Percentiles rank a stretch among this genome's conserved stretches.
Conservation (phyloP, 1,284 basidiomycete species). For the Puccinia coronata region DNA sequence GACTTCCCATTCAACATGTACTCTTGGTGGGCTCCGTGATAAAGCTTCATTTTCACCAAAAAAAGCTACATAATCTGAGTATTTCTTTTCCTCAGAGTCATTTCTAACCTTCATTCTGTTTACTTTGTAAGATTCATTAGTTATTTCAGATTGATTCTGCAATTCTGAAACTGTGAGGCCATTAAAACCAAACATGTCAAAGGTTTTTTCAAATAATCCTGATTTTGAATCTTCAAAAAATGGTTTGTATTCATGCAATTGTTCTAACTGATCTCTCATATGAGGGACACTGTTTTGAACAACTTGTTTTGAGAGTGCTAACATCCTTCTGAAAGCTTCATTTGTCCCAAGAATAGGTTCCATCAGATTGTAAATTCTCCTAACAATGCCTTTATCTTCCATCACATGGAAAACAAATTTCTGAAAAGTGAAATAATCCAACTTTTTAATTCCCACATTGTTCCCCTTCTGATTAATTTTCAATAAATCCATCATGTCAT, state of each 20-base stretch:
- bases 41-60: background rate
- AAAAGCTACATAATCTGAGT: background rate
- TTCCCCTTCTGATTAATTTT: background rate
- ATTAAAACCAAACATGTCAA: slow-evolving; percentile 1
- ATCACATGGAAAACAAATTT: background rate
- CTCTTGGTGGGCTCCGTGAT: background rate
- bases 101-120: background rate
- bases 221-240: background rate
- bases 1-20: background rate
- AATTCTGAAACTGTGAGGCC: background rate
- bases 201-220: background rate
- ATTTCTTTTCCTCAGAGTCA: background rate
- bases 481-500: background rate
- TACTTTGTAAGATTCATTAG: background rate
- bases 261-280: background rate
- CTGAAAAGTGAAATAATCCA: too few species aligned
- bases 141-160: background rate
- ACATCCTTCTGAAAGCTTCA: slow-evolving; percentile 17
- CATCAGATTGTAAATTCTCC: background rate
- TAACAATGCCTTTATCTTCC: background rate
- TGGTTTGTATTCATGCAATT: background rate
- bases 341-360: background rate
- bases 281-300: background rate
- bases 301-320: background rate
- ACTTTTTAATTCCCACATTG: background rate